phyloP scores from a whole-genome alignment of 306 rosid species.

The Vachellia pachyceras region DNA sequence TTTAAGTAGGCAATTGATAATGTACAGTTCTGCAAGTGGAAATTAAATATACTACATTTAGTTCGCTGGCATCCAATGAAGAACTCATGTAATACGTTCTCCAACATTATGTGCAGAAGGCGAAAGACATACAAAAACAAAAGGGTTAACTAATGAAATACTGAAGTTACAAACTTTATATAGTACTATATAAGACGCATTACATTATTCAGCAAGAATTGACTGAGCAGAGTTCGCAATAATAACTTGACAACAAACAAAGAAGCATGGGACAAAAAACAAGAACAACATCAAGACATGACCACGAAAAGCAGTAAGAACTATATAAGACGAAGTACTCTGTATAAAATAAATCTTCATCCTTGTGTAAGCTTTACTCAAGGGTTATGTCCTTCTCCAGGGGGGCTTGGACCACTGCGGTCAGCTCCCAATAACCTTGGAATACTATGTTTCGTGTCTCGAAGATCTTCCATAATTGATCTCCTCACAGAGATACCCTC shows the following conservation, averaged over 20 bases:
- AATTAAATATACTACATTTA: too few species aligned
- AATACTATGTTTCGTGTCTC: background rate
- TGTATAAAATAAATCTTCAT: too few species aligned
- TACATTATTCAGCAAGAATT: background rate
- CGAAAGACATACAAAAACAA: too few species aligned
- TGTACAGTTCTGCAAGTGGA: background rate
- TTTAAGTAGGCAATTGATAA: too few species aligned
- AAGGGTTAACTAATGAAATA: background rate
- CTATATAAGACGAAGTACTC: background rate
- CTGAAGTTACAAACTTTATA: background rate
- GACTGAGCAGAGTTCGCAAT: background rate
- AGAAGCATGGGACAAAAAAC: background rate
- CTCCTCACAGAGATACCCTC: background rate
- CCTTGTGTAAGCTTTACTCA: slow-evolving; percentile 4
- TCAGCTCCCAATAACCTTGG: background rate
- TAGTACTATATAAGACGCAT: background rate
- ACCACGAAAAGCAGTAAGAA: background rate
- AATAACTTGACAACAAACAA: background rate
- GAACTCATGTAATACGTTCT: background rate
- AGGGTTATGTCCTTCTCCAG: background rate
- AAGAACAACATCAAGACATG: background rate
- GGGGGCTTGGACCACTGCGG: background rate
- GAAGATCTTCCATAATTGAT: background rate
- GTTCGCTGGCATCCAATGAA: background rate
- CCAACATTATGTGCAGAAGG: background rate